Evolutionary conservation across 306 rosid genomes (phyloP).

Genomic region (Rubus parviflorus): DNA sequence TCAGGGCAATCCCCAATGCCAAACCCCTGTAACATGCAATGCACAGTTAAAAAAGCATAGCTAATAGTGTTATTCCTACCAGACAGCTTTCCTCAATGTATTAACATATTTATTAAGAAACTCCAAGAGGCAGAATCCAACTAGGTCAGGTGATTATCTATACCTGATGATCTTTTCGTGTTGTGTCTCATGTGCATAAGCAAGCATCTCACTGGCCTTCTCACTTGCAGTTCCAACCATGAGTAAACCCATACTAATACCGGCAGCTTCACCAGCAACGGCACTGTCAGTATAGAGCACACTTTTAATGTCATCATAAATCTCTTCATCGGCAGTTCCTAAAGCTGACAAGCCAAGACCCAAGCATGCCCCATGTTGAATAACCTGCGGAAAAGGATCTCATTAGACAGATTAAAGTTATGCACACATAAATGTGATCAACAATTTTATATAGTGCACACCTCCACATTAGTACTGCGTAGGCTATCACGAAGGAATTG

Average conservation of each 20-base stretch:
- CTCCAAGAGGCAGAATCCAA: slow-evolving; percentile 2
- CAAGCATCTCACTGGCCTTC: slow-evolving; percentile 94
- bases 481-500: slow-evolving; percentile 95
- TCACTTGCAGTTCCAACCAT: slow-evolving; percentile 99
- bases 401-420: neutral
- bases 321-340: slow-evolving; percentile 94
- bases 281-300: slow-evolving; percentile 95
- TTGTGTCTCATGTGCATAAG: slow-evolving; percentile 96
- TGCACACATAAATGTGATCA: slow-evolving; percentile 10
- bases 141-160: slow-evolving; percentile 19
- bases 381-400: slow-evolving; percentile 58
- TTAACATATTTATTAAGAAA: neutral
- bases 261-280: slow-evolving; percentile 99
- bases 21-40: slow-evolving; percentile 64
- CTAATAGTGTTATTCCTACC: neutral
- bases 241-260: slow-evolving; percentile 95
- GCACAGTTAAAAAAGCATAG: slow-evolving; percentile 12
- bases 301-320: slow-evolving; percentile 79
- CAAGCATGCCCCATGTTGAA: slow-evolving; percentile 97
- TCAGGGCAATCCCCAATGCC: slow-evolving; percentile 91
- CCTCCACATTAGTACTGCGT: slow-evolving; percentile 93
- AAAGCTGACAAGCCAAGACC: slow-evolving; percentile 96
- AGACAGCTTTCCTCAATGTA: neutral
- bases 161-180: slow-evolving; percentile 94
- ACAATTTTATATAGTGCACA: slow-evolving; percentile 24